Evolutionary conservation across 2,329 filamentous ascomycete species (phyloP), one percentile per base, ranked within the genome.

Genomic region (Sporothrix brunneoviolacea): DNA sequence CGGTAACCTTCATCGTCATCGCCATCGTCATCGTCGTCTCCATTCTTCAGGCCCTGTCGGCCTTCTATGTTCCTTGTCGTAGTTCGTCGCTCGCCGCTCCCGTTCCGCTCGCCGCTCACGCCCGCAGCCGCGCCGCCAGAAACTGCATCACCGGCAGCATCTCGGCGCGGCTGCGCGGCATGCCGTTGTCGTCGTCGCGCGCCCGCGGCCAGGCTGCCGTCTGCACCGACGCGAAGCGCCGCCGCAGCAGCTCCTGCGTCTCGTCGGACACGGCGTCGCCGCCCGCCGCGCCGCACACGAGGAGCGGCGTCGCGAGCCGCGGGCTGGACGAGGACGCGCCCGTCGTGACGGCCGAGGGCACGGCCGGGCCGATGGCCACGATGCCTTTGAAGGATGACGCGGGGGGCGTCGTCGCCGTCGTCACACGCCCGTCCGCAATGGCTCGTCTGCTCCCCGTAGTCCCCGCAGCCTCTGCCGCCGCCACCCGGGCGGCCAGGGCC

Each of bases 121-220:
- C n/a, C 38, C 33, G 37, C 58, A 93, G 65, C 60, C 84, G 76
- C 45, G 84, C 76, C 0, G 84, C 83, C 60, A 90, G 77, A 60
- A 84, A 96, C 61, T 85, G 80, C 89, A 96, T 96, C 54, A 96
- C 77, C 0, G 91, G 90, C 60, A 91, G 63, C 77, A 94, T 91
- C 73, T 97, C 91, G 10, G 94, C 89, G 48, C 85, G 75, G 63
- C 76, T 84, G 40, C 74, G 72, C n/a, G 90, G 89, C 91, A 96
- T 95, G 1, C 77, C 77, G 65, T 95, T 88, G 6, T 84, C 86
- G 28, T 51, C 51, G 41, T 42, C 16, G 10, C 46, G 36, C 3
- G 65, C 67, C 62, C 83, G 53, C 61, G 75, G 78, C 81, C 87
- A 93, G 60, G 79, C 79, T 50, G 82, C 82, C 56, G 83, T 74